A percentile compares a stretch with the other conserved stretches of the same genome.
Conservation (phyloP, 257 asterid genomes). For the Solanum sitiens region DNA sequence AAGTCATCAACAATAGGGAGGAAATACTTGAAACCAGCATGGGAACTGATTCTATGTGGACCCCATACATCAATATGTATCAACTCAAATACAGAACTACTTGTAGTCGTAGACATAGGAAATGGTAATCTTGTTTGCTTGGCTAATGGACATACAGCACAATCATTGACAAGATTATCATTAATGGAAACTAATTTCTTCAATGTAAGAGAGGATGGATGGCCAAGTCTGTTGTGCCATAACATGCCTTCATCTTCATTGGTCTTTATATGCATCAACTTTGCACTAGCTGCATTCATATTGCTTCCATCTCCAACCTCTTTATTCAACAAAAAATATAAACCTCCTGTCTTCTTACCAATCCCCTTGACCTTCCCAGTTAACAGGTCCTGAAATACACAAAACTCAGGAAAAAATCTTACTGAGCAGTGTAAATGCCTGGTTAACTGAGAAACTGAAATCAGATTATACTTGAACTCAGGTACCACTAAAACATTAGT, state of each 20-base stretch:
- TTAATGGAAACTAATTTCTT: too few species aligned
- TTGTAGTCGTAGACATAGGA: neutral
- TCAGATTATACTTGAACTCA: too few species aligned
- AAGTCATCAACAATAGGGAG: neutral
- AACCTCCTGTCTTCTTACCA: neutral
- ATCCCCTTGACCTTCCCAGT: neutral
- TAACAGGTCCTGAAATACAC: too few species aligned
- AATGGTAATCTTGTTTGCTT: too few species aligned
- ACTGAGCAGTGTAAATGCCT: neutral
- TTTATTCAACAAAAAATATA: neutral
- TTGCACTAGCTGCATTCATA: neutral
- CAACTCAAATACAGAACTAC: neutral
- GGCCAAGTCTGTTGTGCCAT: neutral
- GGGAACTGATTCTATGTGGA: neutral
- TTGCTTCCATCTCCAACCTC: neutral
- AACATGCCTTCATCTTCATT: neutral
- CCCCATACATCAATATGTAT: neutral
- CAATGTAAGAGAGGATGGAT: fast-evolving
- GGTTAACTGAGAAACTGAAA: neutral
- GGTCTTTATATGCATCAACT: too few species aligned
- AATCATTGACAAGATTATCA: neutral
- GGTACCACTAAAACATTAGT: neutral
- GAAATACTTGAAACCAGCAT: neutral
- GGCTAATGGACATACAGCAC: neutral
- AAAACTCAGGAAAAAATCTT: too few species aligned